phyloP scores from a whole-genome alignment of 176 grass and related monocot genomes.

The Aegilops longissima region DNA sequence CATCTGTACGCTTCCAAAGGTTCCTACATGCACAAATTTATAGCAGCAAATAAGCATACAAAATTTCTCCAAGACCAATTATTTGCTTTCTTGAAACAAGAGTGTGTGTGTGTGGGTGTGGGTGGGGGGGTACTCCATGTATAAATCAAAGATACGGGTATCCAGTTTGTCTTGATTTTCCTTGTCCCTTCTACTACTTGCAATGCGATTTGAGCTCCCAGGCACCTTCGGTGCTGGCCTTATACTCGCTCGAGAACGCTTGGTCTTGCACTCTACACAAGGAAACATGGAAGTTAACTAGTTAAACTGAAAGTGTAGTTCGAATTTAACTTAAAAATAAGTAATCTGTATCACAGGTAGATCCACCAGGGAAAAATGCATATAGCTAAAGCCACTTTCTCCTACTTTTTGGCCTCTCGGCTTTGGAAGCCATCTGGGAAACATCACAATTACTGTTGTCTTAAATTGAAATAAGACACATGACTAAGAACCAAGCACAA shows the following conservation, averaged over 20 bases:
- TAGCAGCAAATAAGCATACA: constrained; percentile 27
- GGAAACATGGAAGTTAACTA: constrained; percentile 23
- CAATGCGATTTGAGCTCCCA: constrained; percentile 31
- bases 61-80: neutral
- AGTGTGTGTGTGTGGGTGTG: neutral
- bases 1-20: constrained; percentile 70
- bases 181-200: constrained; percentile 38
- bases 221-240: constrained; percentile 25
- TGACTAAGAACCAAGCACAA: neutral
- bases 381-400: neutral
- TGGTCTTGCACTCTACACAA: constrained; percentile 45
- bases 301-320: neutral
- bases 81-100: neutral
- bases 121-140: constrained; percentile 56
- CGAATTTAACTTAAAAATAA: neutral
- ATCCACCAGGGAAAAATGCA: constrained; percentile 6
- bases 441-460: neutral
- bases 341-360: neutral
- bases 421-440: neutral
- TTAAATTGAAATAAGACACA: constrained; percentile 13
- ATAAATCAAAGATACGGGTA: constrained; percentile 68
- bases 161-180: constrained; percentile 59
- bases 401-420: neutral
- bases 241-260: constrained; percentile 39
- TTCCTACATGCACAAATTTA: constrained; percentile 50